Base-by-base conservation (phyloP, 345 rosid genomes). In the Populus ilicifolia region DNA sequence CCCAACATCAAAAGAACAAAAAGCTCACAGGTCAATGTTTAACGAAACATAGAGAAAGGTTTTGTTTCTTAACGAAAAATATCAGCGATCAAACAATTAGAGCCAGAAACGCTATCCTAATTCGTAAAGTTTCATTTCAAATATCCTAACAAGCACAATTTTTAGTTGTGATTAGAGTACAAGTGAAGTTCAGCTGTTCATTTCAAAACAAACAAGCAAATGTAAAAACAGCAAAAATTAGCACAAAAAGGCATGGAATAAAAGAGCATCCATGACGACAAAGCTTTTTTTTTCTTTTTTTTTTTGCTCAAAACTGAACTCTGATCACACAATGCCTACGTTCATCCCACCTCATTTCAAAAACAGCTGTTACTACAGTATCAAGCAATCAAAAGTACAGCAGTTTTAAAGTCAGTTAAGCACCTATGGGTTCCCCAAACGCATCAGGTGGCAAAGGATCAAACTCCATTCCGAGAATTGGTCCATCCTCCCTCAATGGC, bases 371-470 rank as follows among this genome's bases (percentile, higher is more conserved):
- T 7, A 74, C 56, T n/a, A 41, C 9, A 10, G 6, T 16, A 64
- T 68, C 67, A 3, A 30, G 65, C n/a, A 43, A 25, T 21, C 20
- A 59, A 7, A 70, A 39, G 56, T 11, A 56, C 16, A 6, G 46
- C 74, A 56, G 43, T 21, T 7, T 48, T 69, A 62, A 63, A 38
- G 63, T 62, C 9, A 62, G 41, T 59, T 20, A 64, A 75, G n/a
- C 48, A 96, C 99, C 97, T 80, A 93, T 84, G 62, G 95, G 97
- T 23, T 89, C 85, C 7, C 97, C 97, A 39, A 96, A 96, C 0
- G 99, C 97, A 85, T 90, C 98, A 62, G 98, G 98, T 62, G 99
- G 99, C 86, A 96, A 85, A 0, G 93, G 87, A 89, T 96, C 99
- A 82, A 96, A 96, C 86, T 94, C 97, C 94, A 96, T 86, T 5